Base-by-base conservation (phyloP, 805 yeast species). In the Wickerhamiella shivajii region DNA sequence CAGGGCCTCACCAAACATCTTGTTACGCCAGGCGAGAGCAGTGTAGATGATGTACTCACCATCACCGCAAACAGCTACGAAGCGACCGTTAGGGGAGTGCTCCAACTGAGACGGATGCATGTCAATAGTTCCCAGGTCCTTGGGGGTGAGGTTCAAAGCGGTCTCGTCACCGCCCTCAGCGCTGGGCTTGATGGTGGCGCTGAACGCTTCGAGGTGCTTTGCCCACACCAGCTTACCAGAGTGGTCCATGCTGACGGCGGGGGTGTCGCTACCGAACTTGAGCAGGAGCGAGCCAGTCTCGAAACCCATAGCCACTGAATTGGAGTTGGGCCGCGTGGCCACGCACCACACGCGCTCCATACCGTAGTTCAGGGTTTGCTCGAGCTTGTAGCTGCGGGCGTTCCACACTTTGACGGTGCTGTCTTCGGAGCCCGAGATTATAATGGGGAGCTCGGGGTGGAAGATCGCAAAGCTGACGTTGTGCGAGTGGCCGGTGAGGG, bases 311-410 rank as follows among this genome's bases (percentile, higher is more conserved):
- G 95, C 90, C 41, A 87, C 66, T 40, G 80, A 63, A 52, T 81
- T 83, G 31, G 81, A 70, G 42, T 72, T 72, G 44, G 74, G 74
- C 48, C 74, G 74, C 29, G 78, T 61, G 23, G 85, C 70, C 34
- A 79, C 72, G 66, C 97, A 85, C 99, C 99, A 90, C 33, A 90
- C 90, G 51, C 99, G 75, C 58, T 90, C 97, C 55, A 87, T 68
- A 31, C 94, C 83, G 53, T 80, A 75, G 59, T 83, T 85, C 41
- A 87, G 63, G 6, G 95, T 74, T 59, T 84, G 84, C 59, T 87
- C 97, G 44, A 87, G 68, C 59, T 81, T 83, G 62, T 87, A 90
- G 22, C 97, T 83, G 53, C 77, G 77, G 15, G 96, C 67, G 55
- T 81, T 87, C 99, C 99, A 90, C 49, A 90, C 69, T 53, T 85